Evolutionary conservation across 2,329 filamentous ascomycete species (phyloP).

Genomic region (Beauveria sp.): DNA sequence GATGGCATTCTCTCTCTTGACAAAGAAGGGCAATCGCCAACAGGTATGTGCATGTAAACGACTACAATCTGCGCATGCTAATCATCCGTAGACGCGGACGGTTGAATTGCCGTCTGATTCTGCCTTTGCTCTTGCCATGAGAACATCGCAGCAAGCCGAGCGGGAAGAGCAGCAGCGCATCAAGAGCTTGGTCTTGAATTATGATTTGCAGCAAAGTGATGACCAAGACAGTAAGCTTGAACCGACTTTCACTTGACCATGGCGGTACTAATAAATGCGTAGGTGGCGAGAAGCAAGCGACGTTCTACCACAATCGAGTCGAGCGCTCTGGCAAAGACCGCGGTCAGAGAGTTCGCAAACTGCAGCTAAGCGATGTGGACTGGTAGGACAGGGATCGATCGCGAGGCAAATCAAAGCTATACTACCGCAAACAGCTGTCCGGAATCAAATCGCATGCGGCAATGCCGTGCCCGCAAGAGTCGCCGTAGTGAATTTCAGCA

Average conservation of each 20-base stretch:
- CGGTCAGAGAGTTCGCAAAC: constrained; percentile 76
- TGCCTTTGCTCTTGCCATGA: constrained; percentile 92
- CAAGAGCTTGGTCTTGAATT: constrained; percentile 95
- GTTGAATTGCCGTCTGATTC: constrained; percentile 88
- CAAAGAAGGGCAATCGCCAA: constrained; percentile 91
- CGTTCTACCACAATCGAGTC: constrained; percentile 45
- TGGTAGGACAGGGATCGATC: constrained; percentile 54
- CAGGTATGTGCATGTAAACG: constrained; percentile 49
- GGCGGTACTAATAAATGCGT: constrained; percentile 38
- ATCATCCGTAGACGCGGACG: constrained; percentile 62
- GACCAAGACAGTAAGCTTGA: constrained; percentile 65
- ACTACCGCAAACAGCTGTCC: background rate
- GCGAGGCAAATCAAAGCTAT: constrained; percentile 22
- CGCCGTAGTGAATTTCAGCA: background rate
- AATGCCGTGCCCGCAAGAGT: background rate
- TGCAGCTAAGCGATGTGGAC: constrained; percentile 94
- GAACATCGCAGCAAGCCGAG: constrained; percentile 88
- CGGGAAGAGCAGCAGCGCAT: constrained; percentile 96
- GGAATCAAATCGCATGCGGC: background rate
- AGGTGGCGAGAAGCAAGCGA: constrained; percentile 42
- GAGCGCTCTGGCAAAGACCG: constrained; percentile 55
- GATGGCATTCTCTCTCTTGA: constrained; percentile 96
- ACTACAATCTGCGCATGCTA: background rate
- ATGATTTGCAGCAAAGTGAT: constrained; percentile 81
- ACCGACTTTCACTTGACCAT: constrained; percentile 30